These are phyloP conservation scores for Malania oleifera DNA, from an alignment of 164 flowering plant species.

Conservation along the genomic window DNA sequence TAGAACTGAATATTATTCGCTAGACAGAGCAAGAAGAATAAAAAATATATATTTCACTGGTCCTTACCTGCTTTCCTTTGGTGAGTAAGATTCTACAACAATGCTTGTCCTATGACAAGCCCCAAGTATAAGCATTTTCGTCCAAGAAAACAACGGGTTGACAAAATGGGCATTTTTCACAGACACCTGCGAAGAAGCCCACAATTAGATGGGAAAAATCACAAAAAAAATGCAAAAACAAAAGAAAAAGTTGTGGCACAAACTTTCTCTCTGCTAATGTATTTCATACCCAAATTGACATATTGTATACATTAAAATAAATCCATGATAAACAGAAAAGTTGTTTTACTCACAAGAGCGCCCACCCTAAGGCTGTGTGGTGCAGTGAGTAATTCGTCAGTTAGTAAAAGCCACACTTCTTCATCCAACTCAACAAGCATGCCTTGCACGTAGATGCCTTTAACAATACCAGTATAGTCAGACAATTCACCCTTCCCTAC, in stretches of 20 bases:
- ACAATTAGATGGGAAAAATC: neutral
- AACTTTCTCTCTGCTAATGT: neutral
- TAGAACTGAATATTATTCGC: neutral
- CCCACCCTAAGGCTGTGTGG: constrained; percentile 74
- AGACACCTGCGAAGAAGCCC: constrained; percentile 39
- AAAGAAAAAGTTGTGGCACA: neutral
- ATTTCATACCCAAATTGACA: neutral
- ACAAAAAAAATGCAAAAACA: neutral
- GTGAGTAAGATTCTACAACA: constrained; percentile 57
- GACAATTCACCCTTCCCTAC: constrained; percentile 45
- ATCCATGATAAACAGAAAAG: neutral
- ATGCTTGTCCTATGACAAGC: constrained; percentile 66
- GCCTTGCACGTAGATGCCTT: constrained; percentile 72
- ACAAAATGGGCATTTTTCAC: constrained; percentile 71
- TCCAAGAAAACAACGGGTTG: constrained; percentile 64
- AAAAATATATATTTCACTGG: too few relatives aligned
- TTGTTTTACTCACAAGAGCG: constrained; percentile 52
- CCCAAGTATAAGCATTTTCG: constrained; percentile 68
- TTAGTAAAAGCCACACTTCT: constrained; percentile 70
- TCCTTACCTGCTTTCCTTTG: constrained; percentile 54
- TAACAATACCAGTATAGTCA: constrained; percentile 59
- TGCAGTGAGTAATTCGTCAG: constrained; percentile 35
- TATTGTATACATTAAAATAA: neutral
- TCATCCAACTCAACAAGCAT: constrained; percentile 74
- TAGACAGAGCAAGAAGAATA: neutral